These are phyloP conservation scores for Inga laurina DNA, from an alignment of 306 rosid genomes.

Conservation along the genomic window DNA sequence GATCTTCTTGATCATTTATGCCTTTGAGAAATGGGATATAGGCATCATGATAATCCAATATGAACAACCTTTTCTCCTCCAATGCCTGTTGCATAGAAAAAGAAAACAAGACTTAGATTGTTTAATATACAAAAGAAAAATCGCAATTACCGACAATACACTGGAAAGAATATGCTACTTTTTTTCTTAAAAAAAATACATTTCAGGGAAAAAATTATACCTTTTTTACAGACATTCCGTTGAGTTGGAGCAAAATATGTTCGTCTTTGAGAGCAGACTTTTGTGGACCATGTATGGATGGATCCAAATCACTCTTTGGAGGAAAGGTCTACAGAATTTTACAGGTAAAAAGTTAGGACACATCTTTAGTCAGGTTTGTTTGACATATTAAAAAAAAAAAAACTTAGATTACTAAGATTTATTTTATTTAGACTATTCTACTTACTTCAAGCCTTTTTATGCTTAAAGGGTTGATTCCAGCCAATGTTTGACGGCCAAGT, in stretches of 20 bases:
- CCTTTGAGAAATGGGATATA: slow-evolving; percentile 41
- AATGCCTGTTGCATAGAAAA: slow-evolving; percentile 27
- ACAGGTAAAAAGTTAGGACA: neutral
- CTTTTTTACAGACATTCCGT: slow-evolving; percentile 42
- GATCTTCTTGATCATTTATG: slow-evolving; percentile 38
- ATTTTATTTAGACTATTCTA: neutral
- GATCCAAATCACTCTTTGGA: slow-evolving; percentile 41
- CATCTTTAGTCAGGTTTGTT: neutral
- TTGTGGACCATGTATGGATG: slow-evolving; percentile 39
- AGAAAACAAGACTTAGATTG: neutral
- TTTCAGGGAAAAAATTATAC: slow-evolving; percentile 35
- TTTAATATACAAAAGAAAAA: neutral
- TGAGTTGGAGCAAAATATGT: slow-evolving; percentile 34
- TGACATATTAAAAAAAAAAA: neutral
- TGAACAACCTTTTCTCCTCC: slow-evolving; percentile 36
- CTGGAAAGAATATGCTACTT: no score
- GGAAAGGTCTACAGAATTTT: slow-evolving; percentile 38
- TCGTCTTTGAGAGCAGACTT: slow-evolving; percentile 48
- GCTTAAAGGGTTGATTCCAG: slow-evolving; percentile 46
- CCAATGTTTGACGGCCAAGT: slow-evolving; percentile 46
- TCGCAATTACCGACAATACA: no score
- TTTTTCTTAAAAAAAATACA: neutral
- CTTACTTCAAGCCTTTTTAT: slow-evolving; percentile 42
- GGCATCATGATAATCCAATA: slow-evolving; percentile 42
- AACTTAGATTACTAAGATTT: neutral